A percentile compares a stretch with the other conserved stretches of the same genome.
phyloP scores from a whole-genome alignment of 2,329 filamentous ascomycete genomes.

The Ascochyta lentis region DNA sequence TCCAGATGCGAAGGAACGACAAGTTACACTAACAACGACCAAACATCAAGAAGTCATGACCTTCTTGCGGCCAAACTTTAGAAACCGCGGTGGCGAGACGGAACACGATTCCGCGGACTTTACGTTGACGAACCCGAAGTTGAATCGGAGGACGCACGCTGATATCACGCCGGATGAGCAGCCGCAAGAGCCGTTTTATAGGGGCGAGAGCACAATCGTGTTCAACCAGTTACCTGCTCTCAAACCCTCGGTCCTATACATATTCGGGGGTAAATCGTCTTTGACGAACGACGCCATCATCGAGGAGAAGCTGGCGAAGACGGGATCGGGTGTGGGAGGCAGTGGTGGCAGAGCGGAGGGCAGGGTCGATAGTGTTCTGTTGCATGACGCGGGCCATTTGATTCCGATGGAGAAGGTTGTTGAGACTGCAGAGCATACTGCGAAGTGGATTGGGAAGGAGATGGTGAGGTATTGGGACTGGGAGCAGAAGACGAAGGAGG shows the following conservation, averaged over 20 bases:
- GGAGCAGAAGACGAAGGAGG: slow-evolving; percentile 40
- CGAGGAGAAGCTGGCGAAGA: slow-evolving; percentile 67
- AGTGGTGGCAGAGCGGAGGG: slow-evolving; percentile 70
- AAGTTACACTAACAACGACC: slow-evolving; percentile 78
- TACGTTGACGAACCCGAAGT: slow-evolving; percentile 33
- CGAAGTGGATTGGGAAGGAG: slow-evolving; percentile 50
- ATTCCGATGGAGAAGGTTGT: slow-evolving; percentile 81
- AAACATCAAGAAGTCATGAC: slow-evolving; percentile 89
- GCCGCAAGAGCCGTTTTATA: slow-evolving; percentile 66
- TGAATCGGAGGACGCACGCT: slow-evolving; percentile 52
- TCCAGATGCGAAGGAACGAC: slow-evolving; percentile 51
- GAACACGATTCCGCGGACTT: slow-evolving; percentile 51
- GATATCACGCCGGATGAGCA: slow-evolving; percentile 48
- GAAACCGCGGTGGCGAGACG: slow-evolving; percentile 52
- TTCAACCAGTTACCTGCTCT: slow-evolving; percentile 66
- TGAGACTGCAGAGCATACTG: slow-evolving; percentile 65
- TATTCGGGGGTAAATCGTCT: slow-evolving; percentile 61
- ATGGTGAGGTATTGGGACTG: slow-evolving; percentile 47
- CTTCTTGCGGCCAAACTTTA: slow-evolving; percentile 69
- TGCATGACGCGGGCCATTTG: slow-evolving; percentile 75
- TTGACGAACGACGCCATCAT: slow-evolving; percentile 61
- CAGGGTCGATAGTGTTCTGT: slow-evolving; percentile 68
- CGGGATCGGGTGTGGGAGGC: slow-evolving; percentile 70
- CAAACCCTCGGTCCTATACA: slow-evolving; percentile 41
- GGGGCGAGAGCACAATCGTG: slow-evolving; percentile 66